phyloP scores from a whole-genome alignment of 306 rosid species.

The Corylus avellana region DNA sequence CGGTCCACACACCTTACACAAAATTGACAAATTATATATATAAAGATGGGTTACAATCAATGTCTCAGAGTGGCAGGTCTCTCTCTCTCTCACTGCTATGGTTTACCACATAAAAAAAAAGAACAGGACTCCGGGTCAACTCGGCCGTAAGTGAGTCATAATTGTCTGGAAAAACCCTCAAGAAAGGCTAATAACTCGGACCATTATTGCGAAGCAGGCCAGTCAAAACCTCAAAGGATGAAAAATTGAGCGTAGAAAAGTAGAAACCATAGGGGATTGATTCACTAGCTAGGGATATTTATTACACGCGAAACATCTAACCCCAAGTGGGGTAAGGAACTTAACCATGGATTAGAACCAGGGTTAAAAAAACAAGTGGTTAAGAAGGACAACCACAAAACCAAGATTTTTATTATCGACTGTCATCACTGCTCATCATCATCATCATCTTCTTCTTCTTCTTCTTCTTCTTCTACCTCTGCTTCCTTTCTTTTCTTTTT shows the following conservation, averaged over 20 bases:
- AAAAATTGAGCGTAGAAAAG: slow-evolving; percentile 1
- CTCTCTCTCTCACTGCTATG: slow-evolving; percentile 30
- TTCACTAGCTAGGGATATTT: slow-evolving; percentile 41
- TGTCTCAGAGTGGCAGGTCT: slow-evolving; percentile 55
- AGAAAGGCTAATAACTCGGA: neutral
- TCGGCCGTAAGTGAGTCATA: slow-evolving; percentile 24
- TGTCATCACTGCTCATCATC: slow-evolving; percentile 62
- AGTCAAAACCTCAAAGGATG: neutral
- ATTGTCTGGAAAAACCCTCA: neutral
- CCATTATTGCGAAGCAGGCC: neutral
- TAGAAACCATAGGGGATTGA: neutral
- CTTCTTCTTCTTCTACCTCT: neutral
- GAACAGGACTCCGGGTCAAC: slow-evolving; percentile 31
- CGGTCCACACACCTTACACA: slow-evolving; percentile 34
- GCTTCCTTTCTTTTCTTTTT: neutral
- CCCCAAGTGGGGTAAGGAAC: slow-evolving; percentile 62
- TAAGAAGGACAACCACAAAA: slow-evolving; percentile 87
- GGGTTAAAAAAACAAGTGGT: slow-evolving; percentile 86
- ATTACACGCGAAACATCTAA: slow-evolving; percentile 60
- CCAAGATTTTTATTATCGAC: slow-evolving; percentile 73
- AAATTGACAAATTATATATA: slow-evolving; percentile 45
- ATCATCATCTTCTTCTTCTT: slow-evolving; percentile 23
- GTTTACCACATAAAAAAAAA: neutral
- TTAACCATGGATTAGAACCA: slow-evolving; percentile 90
- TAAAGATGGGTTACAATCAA: slow-evolving; percentile 53